A percentile compares a stretch with the other conserved stretches of the same genome.
Evolutionary conservation across 163 green algal genomes (phyloP).

Genomic region (Chlorella variabilis): DNA sequence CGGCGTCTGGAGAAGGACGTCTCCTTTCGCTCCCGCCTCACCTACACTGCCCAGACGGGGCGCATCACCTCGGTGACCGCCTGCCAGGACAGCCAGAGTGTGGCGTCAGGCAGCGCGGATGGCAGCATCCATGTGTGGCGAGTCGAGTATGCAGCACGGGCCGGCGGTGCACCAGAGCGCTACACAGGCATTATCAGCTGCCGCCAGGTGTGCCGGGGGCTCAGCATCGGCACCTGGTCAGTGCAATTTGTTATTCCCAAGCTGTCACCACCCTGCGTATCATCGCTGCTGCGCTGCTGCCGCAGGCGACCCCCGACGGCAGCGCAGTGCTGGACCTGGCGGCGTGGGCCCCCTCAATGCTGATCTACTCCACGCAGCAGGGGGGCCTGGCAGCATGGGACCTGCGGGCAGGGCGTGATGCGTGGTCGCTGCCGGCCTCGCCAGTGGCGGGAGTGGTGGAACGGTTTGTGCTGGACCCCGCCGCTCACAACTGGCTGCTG

Average conservation of each 20-base stretch:
- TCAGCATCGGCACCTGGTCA: not conserved
- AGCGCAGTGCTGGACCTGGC: slow-evolving; percentile 72
- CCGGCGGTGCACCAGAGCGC: slow-evolving; percentile 52
- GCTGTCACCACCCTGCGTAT: no score
- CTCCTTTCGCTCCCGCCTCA: slow-evolving; percentile 80
- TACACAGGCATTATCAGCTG: slow-evolving; percentile 61
- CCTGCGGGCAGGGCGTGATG: slow-evolving; percentile 60
- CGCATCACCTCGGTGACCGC: slow-evolving; percentile 57
- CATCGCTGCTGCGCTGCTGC: no score
- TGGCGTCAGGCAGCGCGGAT: slow-evolving; percentile 67
- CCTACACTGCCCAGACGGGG: slow-evolving; percentile 73
- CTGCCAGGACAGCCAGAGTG: slow-evolving; percentile 64
- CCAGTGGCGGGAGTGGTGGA: slow-evolving; percentile 37
- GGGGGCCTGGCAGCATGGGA: slow-evolving; percentile 81
- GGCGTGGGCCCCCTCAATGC: slow-evolving; percentile 59
- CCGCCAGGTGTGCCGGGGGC: not conserved
- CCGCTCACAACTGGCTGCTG: slow-evolving; percentile 58
- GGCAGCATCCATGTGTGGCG: slow-evolving; percentile 87
- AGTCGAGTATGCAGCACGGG: slow-evolving; percentile 76
- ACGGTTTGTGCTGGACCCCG: slow-evolving; percentile 39
- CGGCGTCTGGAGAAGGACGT: slow-evolving; percentile 82
- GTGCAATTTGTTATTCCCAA: not conserved
- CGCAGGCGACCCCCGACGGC: slow-evolving; percentile 39
- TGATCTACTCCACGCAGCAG: slow-evolving; percentile 74
- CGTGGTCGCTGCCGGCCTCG: slow-evolving; percentile 64